These are phyloP conservation scores for Beta corolliflora DNA, from an alignment of 179 eudicot species.

Conservation along the genomic window DNA sequence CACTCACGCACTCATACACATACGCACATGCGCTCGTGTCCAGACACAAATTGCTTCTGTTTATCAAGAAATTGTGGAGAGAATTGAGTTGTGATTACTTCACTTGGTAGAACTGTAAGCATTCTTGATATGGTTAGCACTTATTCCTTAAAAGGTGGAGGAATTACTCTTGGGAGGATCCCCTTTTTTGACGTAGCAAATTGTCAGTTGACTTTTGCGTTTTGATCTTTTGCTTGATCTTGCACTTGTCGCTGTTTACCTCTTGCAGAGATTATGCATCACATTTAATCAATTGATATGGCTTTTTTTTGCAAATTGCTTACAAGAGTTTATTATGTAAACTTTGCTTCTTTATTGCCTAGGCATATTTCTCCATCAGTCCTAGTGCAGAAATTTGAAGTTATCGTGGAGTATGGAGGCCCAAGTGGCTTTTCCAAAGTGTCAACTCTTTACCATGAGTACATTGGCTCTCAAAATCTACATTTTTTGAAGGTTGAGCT, in stretches of 20 bases:
- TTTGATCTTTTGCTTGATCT: neutral
- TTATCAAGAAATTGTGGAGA: neutral
- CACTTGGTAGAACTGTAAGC: neutral
- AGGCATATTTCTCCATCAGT: slow-evolving; percentile 59
- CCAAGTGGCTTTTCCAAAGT: slow-evolving; percentile 48
- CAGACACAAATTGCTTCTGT: neutral
- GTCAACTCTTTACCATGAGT: slow-evolving; percentile 40
- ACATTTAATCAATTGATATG: neutral
- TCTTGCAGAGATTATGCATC: neutral
- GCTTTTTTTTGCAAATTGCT: neutral
- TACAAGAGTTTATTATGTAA: neutral
- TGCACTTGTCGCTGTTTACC: neutral
- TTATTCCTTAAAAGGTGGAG: neutral
- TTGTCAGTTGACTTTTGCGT: neutral
- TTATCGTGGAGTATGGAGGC: slow-evolving; percentile 73
- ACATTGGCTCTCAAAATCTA: slow-evolving; percentile 33
- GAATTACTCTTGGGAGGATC: neutral
- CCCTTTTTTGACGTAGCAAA: neutral
- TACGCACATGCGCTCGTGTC: neutral
- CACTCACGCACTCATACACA: neutral
- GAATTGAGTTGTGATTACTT: neutral
- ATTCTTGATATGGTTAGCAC: neutral
- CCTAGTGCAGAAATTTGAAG: slow-evolving; percentile 47
- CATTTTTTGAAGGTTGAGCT: slow-evolving; percentile 65
- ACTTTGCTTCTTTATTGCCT: slow-evolving; percentile 18